These are phyloP conservation scores for Podila clonocystis DNA, from an alignment of 192 early-diverging fungal species.

Conservation along the genomic window DNA sequence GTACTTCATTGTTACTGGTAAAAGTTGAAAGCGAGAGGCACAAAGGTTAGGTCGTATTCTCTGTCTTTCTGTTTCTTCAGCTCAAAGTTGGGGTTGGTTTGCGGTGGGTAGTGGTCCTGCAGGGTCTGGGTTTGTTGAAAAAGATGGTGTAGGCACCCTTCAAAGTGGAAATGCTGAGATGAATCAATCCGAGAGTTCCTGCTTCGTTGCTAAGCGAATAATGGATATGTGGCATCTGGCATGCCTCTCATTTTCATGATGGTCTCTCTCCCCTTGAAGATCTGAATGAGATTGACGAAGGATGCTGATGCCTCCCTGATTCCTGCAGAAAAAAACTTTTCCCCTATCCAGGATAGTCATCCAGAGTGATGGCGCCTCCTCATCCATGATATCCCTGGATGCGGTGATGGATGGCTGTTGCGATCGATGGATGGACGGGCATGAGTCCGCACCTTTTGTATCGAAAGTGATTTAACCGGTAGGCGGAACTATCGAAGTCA, in stretches of 20 bases:
- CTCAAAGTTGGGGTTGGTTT: too few species aligned
- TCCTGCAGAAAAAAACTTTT: neutral
- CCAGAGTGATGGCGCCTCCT: neutral
- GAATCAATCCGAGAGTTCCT: too few species aligned
- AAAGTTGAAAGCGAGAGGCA: constrained; percentile 3
- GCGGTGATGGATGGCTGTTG: constrained; percentile 5
- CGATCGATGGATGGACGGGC: constrained; percentile 9
- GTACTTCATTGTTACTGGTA: constrained; percentile 85
- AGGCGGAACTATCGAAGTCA: constrained; percentile 48
- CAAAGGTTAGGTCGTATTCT: neutral
- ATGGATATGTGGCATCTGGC: too few species aligned
- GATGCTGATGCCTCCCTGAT: neutral
- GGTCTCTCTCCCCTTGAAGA: too few species aligned
- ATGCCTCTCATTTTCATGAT: too few species aligned
- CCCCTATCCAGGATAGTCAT: neutral
- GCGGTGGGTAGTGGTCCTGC: too few species aligned
- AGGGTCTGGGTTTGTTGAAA: too few species aligned
- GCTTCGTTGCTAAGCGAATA: too few species aligned
- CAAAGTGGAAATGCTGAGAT: too few species aligned
- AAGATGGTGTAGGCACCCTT: too few species aligned
- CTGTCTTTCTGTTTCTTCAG: neutral
- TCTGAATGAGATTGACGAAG: too few species aligned
- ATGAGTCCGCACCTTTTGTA: constrained; percentile 43
- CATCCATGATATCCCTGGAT: constrained; percentile 20
- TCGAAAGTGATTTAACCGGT: constrained; percentile 51